Conservation (phyloP, 2,329 filamentous ascomycete genomes). For the Exophiala sideris region DNA sequence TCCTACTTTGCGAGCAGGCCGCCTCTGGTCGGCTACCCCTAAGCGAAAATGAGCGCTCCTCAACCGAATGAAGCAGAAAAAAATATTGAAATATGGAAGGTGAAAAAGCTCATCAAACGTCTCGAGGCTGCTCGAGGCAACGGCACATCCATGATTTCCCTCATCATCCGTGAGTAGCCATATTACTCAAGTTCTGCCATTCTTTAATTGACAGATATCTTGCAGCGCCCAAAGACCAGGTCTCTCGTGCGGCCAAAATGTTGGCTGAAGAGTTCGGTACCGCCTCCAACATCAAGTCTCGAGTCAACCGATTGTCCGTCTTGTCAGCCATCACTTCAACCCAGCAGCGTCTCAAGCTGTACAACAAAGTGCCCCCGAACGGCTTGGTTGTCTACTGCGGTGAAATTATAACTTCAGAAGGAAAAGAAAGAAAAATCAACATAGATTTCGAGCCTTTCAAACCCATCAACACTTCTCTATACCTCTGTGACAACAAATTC, state of each 20-base stretch:
- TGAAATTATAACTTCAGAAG: conserved; percentile 98
- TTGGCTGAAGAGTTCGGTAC: conserved; percentile 99
- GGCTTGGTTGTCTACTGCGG: conserved; percentile 98
- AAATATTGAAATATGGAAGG: conserved; percentile 87
- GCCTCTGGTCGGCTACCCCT: conserved; percentile 14
- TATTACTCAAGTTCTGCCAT: conserved; percentile 5
- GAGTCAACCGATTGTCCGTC: conserved; percentile 97
- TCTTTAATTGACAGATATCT: conserved; percentile 4
- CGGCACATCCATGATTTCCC: conserved; percentile 98
- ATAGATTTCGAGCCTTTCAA: conserved; percentile 99
- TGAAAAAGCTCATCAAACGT: conserved; percentile 99
- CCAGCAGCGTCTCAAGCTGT: conserved; percentile 97
- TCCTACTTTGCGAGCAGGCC: conserved; percentile 13
- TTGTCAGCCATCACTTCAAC: conserved; percentile 98
- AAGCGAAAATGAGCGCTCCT: conserved; percentile 73
- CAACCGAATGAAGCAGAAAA: conserved; percentile 94
- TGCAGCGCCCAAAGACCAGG: conserved; percentile 92
- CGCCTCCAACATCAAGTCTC: conserved; percentile 98
- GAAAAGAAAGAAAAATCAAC: conserved; percentile 99
- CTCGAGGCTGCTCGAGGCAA: conserved; percentile 96
- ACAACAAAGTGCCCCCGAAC: conserved; percentile 98
- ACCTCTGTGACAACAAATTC: conserved; percentile 99
- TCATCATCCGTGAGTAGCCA: conserved; percentile 81
- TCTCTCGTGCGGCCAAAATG: conserved; percentile 97
- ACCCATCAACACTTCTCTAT: conserved; percentile 98